Percentiles rank a stretch among this genome's conserved stretches.
Evolutionary conservation across 805 yeast species (phyloP).

Genomic region (Saccharomycopsis olivae): DNA sequence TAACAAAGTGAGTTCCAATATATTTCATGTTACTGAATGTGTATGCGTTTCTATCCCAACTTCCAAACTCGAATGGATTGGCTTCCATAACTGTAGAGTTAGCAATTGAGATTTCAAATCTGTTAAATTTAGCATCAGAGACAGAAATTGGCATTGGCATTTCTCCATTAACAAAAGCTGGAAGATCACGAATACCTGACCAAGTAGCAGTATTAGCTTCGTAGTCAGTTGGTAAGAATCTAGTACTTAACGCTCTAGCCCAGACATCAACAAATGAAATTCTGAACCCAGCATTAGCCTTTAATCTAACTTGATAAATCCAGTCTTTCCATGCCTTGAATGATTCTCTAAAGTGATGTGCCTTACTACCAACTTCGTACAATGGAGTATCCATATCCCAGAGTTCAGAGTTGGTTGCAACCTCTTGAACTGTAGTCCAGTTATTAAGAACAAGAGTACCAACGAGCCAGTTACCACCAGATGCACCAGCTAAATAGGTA

Average conservation of each 20-base stretch:
- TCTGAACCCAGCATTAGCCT: constrained; percentile 53
- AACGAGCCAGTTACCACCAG: constrained; percentile 84
- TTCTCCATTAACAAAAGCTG: constrained; percentile 45
- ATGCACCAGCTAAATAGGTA: constrained; percentile 63
- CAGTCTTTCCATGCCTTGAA: constrained; percentile 22
- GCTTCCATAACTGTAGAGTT: constrained; percentile 38
- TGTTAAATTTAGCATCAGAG: constrained; percentile 47
- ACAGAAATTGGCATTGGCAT: constrained; percentile 68
- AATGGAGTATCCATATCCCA: constrained; percentile 29
- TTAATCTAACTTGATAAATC: constrained; percentile 37
- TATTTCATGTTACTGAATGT: constrained; percentile 59
- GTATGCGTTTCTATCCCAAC: constrained; percentile 73
- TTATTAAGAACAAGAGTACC: constrained; percentile 59
- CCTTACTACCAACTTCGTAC: constrained; percentile 57
- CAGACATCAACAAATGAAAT: constrained; percentile 64
- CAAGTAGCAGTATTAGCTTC: constrained; percentile 48
- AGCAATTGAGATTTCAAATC: constrained; percentile 34
- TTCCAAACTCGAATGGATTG: constrained; percentile 67
- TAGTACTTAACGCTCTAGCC: constrained; percentile 67
- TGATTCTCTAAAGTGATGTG: constrained; percentile 27
- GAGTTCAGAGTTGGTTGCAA: constrained; percentile 26
- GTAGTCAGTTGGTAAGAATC: constrained; percentile 44
- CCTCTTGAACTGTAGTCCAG: constrained; percentile 59
- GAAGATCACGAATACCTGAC: constrained; percentile 46
- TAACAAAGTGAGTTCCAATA: constrained; percentile 51